These are phyloP conservation scores for Eucalyptus curtisii DNA, from an alignment of 345 rosid species.

Conservation along the genomic window DNA sequence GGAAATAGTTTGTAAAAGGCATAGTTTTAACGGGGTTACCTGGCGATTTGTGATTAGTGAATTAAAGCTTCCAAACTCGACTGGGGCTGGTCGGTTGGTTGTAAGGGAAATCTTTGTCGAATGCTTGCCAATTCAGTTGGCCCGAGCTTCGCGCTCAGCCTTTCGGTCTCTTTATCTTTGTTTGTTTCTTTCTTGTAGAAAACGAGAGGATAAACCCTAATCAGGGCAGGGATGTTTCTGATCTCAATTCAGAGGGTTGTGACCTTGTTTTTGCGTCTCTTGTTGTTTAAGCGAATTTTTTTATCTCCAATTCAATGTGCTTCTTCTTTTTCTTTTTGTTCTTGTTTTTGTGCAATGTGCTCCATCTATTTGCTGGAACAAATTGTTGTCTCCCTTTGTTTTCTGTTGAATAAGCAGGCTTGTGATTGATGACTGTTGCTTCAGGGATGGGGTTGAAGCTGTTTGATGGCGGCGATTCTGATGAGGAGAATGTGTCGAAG, in stretches of 20 bases:
- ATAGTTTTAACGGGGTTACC: neutral
- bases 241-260: neutral
- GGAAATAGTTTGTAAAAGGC: neutral
- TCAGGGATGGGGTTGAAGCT: conserved; percentile 23
- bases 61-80: neutral
- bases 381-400: neutral
- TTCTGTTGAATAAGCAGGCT: neutral
- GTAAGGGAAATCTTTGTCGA: neutral
- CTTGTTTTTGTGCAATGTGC: neutral
- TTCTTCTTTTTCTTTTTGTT: neutral
- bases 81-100: neutral
- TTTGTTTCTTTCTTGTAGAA: neutral
- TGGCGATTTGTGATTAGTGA: neutral
- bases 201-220: neutral
- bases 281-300: neutral
- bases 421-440: neutral
- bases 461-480: conserved; percentile 26
- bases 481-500: conserved; percentile 12
- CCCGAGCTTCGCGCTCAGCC: neutral
- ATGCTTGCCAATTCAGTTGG: neutral
- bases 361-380: neutral
- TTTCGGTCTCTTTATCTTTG: neutral
- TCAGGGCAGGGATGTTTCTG: neutral
- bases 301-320: neutral
- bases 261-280: neutral